Conservation (phyloP, 164 flowering plant genomes). For the Chloranthus sessilifolius region DNA sequence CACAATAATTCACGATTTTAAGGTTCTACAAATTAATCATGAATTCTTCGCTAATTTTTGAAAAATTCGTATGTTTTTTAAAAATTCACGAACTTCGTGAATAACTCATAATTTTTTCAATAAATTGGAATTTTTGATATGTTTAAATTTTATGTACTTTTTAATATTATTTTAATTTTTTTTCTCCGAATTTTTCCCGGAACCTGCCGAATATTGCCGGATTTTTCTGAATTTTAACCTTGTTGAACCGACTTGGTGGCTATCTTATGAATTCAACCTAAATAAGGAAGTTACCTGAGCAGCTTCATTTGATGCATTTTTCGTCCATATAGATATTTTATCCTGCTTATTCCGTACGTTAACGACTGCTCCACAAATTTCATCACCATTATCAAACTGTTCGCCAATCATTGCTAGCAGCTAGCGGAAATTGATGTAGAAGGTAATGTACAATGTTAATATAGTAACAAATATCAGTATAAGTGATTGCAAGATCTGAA, state of each 20-base stretch:
- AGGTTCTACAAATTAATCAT: too few relatives aligned
- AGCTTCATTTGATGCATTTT: constrained; percentile 80
- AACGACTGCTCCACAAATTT: constrained; percentile 95
- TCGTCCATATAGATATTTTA: constrained; percentile 80
- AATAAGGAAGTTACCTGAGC: constrained; percentile 56
- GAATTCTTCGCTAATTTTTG: too few relatives aligned
- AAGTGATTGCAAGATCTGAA: not conserved
- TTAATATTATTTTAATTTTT: not conserved
- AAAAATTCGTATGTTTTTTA: too few relatives aligned
- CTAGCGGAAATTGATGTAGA: constrained; percentile 23
- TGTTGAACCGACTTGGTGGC: not conserved
- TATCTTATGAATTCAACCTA: not conserved
- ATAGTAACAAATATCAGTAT: constrained; percentile 10
- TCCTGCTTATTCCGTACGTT: constrained; percentile 72
- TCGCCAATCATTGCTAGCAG: constrained; percentile 96
- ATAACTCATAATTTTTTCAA: too few relatives aligned
- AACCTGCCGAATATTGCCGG: too few relatives aligned
- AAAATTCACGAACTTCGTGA: too few relatives aligned
- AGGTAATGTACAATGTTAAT: too few relatives aligned
- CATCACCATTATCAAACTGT: constrained; percentile 94
- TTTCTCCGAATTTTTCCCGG: too few relatives aligned
- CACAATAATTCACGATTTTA: too few relatives aligned
- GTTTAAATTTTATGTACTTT: not conserved
- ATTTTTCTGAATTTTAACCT: too few relatives aligned
- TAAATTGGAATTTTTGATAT: too few relatives aligned